A percentile compares a stretch with the other conserved stretches of the same genome.
These are phyloP conservation scores for Irpex rosettiformis DNA, from an alignment of 1,284 basidiomycete species.

Conservation along the genomic window DNA sequence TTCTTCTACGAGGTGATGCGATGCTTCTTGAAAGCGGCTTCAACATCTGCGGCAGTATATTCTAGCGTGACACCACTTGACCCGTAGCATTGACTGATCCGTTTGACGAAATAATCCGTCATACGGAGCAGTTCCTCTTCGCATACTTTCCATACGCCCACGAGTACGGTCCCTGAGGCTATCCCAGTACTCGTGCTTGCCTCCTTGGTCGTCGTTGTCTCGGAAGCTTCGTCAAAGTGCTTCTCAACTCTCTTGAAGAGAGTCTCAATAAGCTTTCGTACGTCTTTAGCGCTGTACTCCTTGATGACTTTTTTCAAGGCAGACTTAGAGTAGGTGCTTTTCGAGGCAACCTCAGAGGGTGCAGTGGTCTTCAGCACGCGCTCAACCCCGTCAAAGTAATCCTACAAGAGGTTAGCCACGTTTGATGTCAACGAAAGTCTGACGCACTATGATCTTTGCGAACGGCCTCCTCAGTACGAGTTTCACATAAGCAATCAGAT, in stretches of 20 bases:
- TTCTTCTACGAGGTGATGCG: slow-evolving; percentile 40
- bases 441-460: slow-evolving; percentile 79
- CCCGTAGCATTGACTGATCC: slow-evolving; percentile 75
- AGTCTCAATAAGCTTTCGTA: slow-evolving; percentile 83
- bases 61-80: slow-evolving; percentile 72
- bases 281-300: slow-evolving; percentile 85
- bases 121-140: slow-evolving; percentile 77
- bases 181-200: slow-evolving; percentile 42
- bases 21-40: slow-evolving; percentile 71
- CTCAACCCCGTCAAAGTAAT: slow-evolving; percentile 93
- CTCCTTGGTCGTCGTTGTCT: slow-evolving; percentile 59
- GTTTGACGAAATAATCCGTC: slow-evolving; percentile 63
- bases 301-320: slow-evolving; percentile 83
- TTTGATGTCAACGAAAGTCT: not conserved
- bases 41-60: slow-evolving; percentile 73
- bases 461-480: slow-evolving; percentile 87
- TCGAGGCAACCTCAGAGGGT: slow-evolving; percentile 76
- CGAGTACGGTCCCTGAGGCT: slow-evolving; percentile 65
- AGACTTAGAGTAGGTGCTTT: slow-evolving; percentile 74
- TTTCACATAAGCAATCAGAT: slow-evolving; percentile 82
- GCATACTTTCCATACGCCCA: slow-evolving; percentile 85
- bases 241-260: slow-evolving; percentile 93
- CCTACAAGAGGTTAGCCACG: slow-evolving; percentile 44
- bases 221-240: slow-evolving; percentile 83
- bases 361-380: slow-evolving; percentile 79